Base-by-base conservation (phyloP, 2,329 filamentous ascomycete genomes). In the Clonostachys rosea region DNA sequence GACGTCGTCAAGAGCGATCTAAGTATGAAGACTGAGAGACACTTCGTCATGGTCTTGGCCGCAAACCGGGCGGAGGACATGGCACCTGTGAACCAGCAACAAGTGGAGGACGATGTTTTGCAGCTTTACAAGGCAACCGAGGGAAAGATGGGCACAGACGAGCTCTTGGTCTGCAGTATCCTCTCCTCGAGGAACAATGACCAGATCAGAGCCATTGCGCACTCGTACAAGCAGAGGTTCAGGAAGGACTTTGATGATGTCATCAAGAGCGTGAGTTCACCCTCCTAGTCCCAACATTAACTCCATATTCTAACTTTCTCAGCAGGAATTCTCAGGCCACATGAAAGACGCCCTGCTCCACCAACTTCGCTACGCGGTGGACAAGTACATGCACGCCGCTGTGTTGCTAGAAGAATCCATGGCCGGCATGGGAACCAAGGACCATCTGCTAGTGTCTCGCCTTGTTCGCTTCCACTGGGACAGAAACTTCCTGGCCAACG, bases 401-500 rank as follows among this genome's bases (percentile, higher is more conserved):
- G 71, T 78, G 18, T 73, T 89, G 5, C 75, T 97, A n/a, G 91
- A 96, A 62, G 87, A 88, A 13, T 76, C 87, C 14, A 97, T 97
- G 92, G 78, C 81, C 2, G 94, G 92, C 1, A 58, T 86, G 53
- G 92, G 92, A 3, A 97, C 94, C 11, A 92, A 94, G 65, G 91
- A 99, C 52, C 72, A 83, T 34, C 74, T 91, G 9, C 77, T 97
- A 4, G 79, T 95, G 14, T 78, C 84, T 30, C 78, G 91, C n/a
- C 77, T 94, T 5, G 81, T 96, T 2, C 78, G 89, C 18, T 76
- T 81, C 43, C 92, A 97, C 66, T 97, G 92, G 92, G 83, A 96
- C 60, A 76, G 76, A 36, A 75, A 74, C 47, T 81, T 87, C 55
- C 75, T 95, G 74, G 79, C 83, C 44, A 86, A 89, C 54, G 86